Evolutionary conservation across 768 basidiomycete species (phyloP).

Genomic region (Mycena chlorophos): DNA sequence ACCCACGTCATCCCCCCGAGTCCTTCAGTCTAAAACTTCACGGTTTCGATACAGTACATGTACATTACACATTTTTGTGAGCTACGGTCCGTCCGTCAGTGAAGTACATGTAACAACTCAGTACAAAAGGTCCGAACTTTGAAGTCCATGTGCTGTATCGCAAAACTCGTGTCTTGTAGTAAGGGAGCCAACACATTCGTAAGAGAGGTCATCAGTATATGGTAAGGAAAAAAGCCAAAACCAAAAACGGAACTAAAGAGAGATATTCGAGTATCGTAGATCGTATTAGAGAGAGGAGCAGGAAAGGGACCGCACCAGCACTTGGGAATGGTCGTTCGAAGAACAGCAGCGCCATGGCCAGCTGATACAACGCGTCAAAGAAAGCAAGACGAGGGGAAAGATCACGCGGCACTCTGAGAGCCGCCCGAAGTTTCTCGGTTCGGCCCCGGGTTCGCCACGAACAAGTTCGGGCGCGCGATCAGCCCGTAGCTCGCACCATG

Average conservation of each 20-base stretch:
- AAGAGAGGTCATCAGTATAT: too few relatives aligned
- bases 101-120: too few relatives aligned
- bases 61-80: too few relatives aligned
- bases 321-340: background rate
- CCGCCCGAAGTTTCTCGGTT: conserved; percentile 19
- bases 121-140: too few relatives aligned
- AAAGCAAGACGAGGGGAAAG: background rate
- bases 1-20: too few relatives aligned
- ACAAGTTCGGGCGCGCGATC: conserved; percentile 61
- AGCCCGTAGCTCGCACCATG: conserved; percentile 60
- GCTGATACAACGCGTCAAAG: background rate
- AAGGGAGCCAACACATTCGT: too few relatives aligned
- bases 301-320: conserved; percentile 1
- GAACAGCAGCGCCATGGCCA: background rate
- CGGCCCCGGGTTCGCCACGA: conserved; percentile 71
- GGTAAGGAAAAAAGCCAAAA: background rate
- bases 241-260: background rate
- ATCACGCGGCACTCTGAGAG: background rate
- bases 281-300: too few relatives aligned
- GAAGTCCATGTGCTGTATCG: too few relatives aligned
- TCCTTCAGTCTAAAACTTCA: too few relatives aligned
- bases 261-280: background rate
- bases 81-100: too few relatives aligned
- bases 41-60: too few relatives aligned
- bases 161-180: too few relatives aligned